Base-by-base conservation (phyloP, 495 filamentous ascomycete species). In the Penicillium turbatum region DNA sequence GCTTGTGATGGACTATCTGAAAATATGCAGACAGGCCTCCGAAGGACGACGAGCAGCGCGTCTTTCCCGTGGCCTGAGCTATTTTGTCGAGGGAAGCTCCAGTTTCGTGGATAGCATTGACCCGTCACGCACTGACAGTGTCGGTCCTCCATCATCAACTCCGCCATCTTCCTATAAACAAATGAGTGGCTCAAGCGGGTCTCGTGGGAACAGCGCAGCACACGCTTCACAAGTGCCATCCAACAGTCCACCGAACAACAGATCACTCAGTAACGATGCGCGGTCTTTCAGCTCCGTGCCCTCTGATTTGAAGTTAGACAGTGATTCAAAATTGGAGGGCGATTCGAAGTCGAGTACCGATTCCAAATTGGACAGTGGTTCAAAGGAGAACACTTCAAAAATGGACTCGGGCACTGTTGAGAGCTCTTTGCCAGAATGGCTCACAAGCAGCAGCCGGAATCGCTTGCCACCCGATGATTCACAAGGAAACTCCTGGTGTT, bases 1-100 rank as follows among this genome's bases (percentile, higher is more conserved):
- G 36, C 76, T 82, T 11, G 72, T 86, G 32, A 85, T 88, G 76
- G 77, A 78, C 36, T 82, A 88, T 54, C 65, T 90, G 51, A 82
- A 83, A 54, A 72, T 80, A 24, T 77, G 70, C 42, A 68, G 80
- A 34, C 79, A 81, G 37, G 78, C 79, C 2, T 77, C 80, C 6
- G 80, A 84, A 51, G 79, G 82, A 21, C 71, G 76, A 11, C 73
- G 82, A 15, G 79, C 78, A 6, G 77, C 82, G 42, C 77, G 82
- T 16, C 76, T 88, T 62, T 82, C 82, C 11, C 71, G 73, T 12
- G 83, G 83, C 6, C 62, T 89, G 34, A 84, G 82, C 34, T 79
- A 72, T 37, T 88, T 88, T 63, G 82, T 86, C 1, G 82, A 86
- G 50, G 73, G 73, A 7, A 75, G 72, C 55, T 74, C 72, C 10